Conservation (phyloP, 495 filamentous ascomycete genomes). For the Penicillium cosmopolitanum region DNA sequence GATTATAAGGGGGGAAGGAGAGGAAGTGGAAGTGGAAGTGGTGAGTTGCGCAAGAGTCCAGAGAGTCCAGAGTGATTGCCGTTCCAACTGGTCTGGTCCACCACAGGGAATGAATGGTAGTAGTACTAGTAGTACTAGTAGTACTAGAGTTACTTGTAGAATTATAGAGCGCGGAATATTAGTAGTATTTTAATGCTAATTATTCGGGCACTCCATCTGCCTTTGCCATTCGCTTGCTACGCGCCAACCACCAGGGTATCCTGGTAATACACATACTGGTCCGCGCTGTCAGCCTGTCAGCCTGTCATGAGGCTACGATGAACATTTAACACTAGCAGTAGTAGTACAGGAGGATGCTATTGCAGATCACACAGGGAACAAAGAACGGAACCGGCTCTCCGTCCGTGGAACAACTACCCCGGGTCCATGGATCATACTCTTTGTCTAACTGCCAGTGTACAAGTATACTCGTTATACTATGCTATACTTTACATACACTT, state of each 20-base stretch:
- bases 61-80: neutral
- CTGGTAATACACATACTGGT: neutral
- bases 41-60: neutral
- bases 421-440: too few species aligned
- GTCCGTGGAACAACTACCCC: too few species aligned
- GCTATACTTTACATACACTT: too few species aligned
- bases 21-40: slow-evolving; percentile 19
- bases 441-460: too few species aligned
- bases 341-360: too few species aligned
- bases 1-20: slow-evolving; percentile 20
- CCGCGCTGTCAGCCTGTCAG: too few species aligned
- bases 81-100: neutral
- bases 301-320: too few species aligned
- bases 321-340: neutral
- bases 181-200: neutral
- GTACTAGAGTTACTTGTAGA: too few species aligned
- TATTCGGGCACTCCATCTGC: neutral
- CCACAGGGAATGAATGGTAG: neutral
- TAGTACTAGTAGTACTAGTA: too few species aligned
- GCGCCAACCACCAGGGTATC: neutral
- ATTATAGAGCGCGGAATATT: neutral
- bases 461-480: too few species aligned
- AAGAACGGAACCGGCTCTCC: neutral
- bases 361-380: neutral
- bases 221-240: too few species aligned